These are phyloP conservation scores for Eudorina sp. DNA, from an alignment of 139 green algal genomes.

Conservation along the genomic window DNA sequence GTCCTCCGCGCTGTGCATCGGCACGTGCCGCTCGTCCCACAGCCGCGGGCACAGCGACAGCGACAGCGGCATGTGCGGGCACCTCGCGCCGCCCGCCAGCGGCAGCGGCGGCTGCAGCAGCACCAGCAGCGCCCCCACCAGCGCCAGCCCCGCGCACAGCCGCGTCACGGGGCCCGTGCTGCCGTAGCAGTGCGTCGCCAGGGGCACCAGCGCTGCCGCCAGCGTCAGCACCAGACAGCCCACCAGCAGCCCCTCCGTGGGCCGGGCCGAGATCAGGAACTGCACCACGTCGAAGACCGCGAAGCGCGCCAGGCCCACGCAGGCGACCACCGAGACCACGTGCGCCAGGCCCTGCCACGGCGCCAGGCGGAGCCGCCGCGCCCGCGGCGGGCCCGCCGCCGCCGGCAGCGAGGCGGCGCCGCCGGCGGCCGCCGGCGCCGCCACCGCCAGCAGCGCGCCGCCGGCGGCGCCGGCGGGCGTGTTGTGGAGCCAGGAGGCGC, in stretches of 20 bases:
- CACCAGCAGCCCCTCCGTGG: constrained; percentile 86
- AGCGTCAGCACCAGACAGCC: constrained; percentile 78
- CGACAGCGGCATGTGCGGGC: constrained; percentile 83
- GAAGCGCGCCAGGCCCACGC: constrained; percentile 82
- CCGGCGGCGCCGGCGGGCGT: neutral
- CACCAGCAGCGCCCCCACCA: constrained; percentile 67
- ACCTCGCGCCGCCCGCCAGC: constrained; percentile 79
- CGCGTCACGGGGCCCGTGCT: constrained; percentile 39
- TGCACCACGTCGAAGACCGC: constrained; percentile 91
- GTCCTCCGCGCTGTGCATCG: constrained; percentile 88
- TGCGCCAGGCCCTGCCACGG: constrained; percentile 75
- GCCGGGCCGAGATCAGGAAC: constrained; percentile 65
- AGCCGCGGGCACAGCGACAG: constrained; percentile 88
- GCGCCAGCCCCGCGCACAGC: constrained; percentile 41
- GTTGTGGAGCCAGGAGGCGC: constrained; percentile 40
- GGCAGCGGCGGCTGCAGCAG: constrained; percentile 87
- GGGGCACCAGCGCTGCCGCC: constrained; percentile 73
- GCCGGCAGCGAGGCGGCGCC: neutral
- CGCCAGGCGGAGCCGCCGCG: constrained; percentile 54
- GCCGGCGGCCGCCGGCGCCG: constrained; percentile 61
- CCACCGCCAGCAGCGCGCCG: constrained; percentile 56
- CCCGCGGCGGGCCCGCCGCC: neutral
- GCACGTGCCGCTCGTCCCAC: constrained; percentile 92
- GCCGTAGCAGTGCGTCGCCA: constrained; percentile 80
- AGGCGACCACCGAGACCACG: constrained; percentile 58